Conservation (phyloP, 1,284 basidiomycete genomes). For the Polyporus tsugae region DNA sequence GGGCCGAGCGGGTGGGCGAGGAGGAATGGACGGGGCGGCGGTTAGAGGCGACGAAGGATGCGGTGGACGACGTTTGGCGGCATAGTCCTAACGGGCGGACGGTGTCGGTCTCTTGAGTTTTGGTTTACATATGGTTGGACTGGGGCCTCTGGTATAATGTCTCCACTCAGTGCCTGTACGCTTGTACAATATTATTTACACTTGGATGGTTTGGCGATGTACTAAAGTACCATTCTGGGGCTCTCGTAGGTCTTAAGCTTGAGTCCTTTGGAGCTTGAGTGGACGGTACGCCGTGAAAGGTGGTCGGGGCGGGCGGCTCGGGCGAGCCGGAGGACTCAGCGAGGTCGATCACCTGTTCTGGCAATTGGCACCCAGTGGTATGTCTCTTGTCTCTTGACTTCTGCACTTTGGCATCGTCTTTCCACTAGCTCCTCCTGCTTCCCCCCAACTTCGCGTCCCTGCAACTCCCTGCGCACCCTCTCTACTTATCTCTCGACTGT, state of each 20-base stretch:
- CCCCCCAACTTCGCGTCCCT: background rate
- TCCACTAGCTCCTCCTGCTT: background rate
- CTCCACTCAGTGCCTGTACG: background rate
- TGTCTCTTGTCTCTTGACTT: slow-evolving; percentile 6
- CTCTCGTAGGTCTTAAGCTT: background rate
- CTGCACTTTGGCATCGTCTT: background rate
- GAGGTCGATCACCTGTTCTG: slow-evolving; percentile 19
- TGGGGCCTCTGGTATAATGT: background rate
- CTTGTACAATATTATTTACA: background rate
- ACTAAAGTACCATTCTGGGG: too few species aligned
- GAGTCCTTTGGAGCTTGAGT: background rate
- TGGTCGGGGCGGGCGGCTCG: slow-evolving; percentile 1
- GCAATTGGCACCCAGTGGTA: slow-evolving; percentile 15
- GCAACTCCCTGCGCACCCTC: background rate
- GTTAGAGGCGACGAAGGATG: slow-evolving; percentile 48
- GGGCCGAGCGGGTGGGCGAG: slow-evolving; percentile 57
- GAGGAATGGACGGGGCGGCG: slow-evolving; percentile 57
- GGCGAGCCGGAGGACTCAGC: slow-evolving; percentile 4
- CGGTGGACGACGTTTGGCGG: slow-evolving; percentile 39
- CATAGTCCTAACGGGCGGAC: slow-evolving; percentile 21
- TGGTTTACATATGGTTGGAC: slow-evolving; percentile 1
- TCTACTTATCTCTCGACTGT: background rate
- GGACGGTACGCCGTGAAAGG: background rate
- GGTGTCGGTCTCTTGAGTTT: slow-evolving; percentile 19
- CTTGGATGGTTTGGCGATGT: background rate